Evolutionary conservation across 2,329 filamentous ascomycete genomes (phyloP).

Genomic region (Zymoseptoria crescenta): DNA sequence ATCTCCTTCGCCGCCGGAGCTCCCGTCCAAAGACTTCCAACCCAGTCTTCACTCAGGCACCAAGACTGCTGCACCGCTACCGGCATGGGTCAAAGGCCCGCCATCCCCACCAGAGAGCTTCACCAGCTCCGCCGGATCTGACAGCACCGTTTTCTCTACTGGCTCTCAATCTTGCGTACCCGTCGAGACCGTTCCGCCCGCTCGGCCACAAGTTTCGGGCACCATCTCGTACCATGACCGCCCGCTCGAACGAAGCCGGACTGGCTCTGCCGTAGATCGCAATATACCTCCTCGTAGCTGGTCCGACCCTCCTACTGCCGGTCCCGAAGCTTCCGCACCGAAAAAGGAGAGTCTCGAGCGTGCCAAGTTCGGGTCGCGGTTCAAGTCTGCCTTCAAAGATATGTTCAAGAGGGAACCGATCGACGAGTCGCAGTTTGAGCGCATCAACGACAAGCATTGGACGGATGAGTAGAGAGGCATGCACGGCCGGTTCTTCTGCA

Average conservation of each 20-base stretch:
- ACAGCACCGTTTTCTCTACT: neutral
- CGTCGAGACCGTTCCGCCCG: neutral
- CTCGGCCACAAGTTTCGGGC: neutral
- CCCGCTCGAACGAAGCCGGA: neutral
- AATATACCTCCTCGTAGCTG: neutral
- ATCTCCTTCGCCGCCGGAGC: neutral
- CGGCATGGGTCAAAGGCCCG: constrained; percentile 6
- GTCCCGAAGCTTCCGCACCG: neutral
- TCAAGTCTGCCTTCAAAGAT: constrained; percentile 19
- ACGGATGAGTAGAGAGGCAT: constrained; percentile 20
- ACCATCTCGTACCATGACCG: neutral
- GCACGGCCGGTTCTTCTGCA: neutral
- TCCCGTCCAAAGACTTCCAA: constrained; percentile 1
- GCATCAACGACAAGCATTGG: constrained; percentile 25
- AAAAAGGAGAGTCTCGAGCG: neutral
- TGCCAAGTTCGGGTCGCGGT: constrained; percentile 13
- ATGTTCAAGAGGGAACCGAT: constrained; percentile 22
- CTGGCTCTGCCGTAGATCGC: neutral
- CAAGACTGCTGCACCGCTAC: constrained; percentile 5
- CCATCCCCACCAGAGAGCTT: constrained; percentile 14
- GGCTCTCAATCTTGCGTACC: neutral
- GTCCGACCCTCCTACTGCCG: neutral
- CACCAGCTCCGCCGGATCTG: neutral
- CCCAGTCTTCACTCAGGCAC: constrained; percentile 5
- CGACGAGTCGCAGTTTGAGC: constrained; percentile 19